Evolutionary conservation across 1,284 basidiomycete species (phyloP), one percentile per base, ranked within the genome.

Genomic region (Trichosporon inkin): DNA sequence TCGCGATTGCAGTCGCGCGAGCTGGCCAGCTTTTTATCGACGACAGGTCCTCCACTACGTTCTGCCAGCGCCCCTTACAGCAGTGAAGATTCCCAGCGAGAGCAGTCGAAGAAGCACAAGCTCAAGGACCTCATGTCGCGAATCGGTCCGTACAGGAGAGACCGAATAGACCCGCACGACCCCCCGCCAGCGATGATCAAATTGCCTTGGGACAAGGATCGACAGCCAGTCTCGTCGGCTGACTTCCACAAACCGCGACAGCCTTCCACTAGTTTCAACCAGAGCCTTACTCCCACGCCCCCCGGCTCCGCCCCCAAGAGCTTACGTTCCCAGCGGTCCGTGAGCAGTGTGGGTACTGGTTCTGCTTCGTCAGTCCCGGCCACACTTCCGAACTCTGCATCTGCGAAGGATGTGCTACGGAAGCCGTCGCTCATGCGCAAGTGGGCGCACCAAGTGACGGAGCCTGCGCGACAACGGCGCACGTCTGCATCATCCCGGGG

Each of bases 21-120:
- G 22, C 61, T 78, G 34, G 73, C 73, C 0, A 71, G 73, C 38
- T 77, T 78, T 55, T 65, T 78, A 52, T 65, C 66, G 17, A 63
- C 61, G 10, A 71, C 70, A 0, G 60, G 69, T 0, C 73, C 76
- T 10, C 39, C 56, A 5, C 44, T 28, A 22, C 44, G 44, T 17
- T 49, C 44, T 10, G 44, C 44, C 24, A 49, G 44, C 28, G 24
- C 44, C 6, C 44, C 44, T 8, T 24, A 49, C 22, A 17, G 44
- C 16, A 24, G 44, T 16, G 44, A 49, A 16, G 44, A 49, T 10
- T 16, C 44, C 10, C 14, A 4, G 6, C 44, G 44, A 11, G 44
- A 49, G 16, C 24, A 49, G 24, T 49, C 44, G 44, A 49, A 49
- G 22, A 49, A 28, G 44, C 44, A 49, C 22, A 49, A 49, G 44